Conservation (phyloP, 2,329 filamentous ascomycete species). For the Diaporthe velutina region DNA sequence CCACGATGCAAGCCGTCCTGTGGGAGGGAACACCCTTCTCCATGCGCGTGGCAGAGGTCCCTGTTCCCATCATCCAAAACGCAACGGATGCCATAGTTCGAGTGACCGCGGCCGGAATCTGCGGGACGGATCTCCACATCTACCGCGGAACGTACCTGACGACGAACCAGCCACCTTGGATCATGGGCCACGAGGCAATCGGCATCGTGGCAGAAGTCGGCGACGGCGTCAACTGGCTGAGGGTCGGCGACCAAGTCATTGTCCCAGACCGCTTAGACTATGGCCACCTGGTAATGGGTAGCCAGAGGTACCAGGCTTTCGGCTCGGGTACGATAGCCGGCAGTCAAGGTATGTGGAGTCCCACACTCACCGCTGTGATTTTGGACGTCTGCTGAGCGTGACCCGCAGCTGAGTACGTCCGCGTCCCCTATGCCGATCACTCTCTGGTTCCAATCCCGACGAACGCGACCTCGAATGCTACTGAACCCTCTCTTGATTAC, state of each 20-base stretch:
- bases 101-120: constrained; percentile 51
- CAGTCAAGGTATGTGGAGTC: not conserved
- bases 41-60: constrained; percentile 32
- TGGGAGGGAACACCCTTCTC: constrained; percentile 35
- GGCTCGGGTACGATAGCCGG: not conserved
- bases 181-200: constrained; percentile 57
- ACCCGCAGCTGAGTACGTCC: constrained; percentile 12
- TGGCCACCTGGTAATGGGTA: not conserved
- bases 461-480: constrained; percentile 34
- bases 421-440: not conserved
- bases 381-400: not conserved
- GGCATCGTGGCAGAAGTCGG: constrained; percentile 54
- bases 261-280: constrained; percentile 45
- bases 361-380: not conserved
- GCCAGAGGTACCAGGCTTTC: not conserved
- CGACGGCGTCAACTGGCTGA: constrained; percentile 48
- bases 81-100: constrained; percentile 52
- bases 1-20: constrained; percentile 32
- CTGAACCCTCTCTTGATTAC: constrained; percentile 40
- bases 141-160: constrained; percentile 47
- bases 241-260: constrained; percentile 55
- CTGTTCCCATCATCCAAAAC: constrained; percentile 29
- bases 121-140: constrained; percentile 52
- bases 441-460: constrained; percentile 40
- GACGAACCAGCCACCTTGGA: constrained; percentile 41